Evolutionary conservation across 352 stramenopile species (phyloP).

Genomic region (Phytophthora tubulina): DNA sequence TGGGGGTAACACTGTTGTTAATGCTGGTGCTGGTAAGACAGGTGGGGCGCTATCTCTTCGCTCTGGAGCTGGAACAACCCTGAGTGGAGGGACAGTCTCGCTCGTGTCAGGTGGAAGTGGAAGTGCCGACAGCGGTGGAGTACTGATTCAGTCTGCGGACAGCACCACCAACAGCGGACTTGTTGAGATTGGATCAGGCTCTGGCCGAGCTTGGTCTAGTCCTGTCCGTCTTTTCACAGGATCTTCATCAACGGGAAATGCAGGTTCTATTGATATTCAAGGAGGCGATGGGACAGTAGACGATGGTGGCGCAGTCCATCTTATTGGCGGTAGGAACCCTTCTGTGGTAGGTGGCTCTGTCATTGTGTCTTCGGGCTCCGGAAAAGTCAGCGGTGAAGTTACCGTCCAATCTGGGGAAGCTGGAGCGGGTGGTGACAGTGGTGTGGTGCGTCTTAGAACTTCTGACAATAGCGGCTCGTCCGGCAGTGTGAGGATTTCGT

Average conservation of each 20-base stretch:
- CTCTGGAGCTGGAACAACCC: conserved; percentile 33
- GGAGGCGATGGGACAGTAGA: conserved; percentile 31
- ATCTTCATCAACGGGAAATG: conserved; percentile 32
- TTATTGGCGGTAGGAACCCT: conserved; percentile 33
- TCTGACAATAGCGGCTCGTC: conserved; percentile 29
- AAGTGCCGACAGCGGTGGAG: conserved; percentile 30
- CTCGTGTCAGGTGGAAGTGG: conserved; percentile 37
- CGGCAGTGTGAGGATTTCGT: conserved; percentile 40
- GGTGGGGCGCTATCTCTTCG: conserved; percentile 38
- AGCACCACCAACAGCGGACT: conserved; percentile 36
- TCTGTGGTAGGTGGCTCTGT: conserved; percentile 31
- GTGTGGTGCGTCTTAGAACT: conserved; percentile 35
- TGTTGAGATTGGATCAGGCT: conserved; percentile 44
- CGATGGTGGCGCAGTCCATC: conserved; percentile 29
- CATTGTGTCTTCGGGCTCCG: conserved; percentile 31
- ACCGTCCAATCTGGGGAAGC: conserved; percentile 36
- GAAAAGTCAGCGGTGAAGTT: conserved; percentile 31
- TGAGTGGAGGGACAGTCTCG: conserved; percentile 38
- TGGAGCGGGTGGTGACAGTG: conserved; percentile 33
- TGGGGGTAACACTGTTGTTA: conserved; percentile 26
- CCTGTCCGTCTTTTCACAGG: conserved; percentile 42
- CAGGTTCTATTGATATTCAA: conserved; percentile 43
- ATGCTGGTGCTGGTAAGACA: conserved; percentile 32
- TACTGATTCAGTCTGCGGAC: conserved; percentile 41
- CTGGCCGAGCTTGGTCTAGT: conserved; percentile 36